phyloP scores from a whole-genome alignment of 495 filamentous ascomycete species.

The Letharia columbiana region DNA sequence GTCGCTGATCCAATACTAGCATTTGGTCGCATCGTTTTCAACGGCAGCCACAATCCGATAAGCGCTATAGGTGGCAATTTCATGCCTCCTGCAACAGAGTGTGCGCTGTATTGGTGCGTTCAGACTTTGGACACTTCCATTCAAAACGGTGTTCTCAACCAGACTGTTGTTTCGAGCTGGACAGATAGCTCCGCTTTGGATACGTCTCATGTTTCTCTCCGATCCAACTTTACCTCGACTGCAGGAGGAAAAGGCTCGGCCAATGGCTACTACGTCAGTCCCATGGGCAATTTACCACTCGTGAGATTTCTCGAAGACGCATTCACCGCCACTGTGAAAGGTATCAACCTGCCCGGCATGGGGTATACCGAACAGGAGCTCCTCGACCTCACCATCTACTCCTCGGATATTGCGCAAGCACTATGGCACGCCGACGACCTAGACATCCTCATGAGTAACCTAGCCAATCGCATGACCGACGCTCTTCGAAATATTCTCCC shows the following conservation, averaged over 20 bases:
- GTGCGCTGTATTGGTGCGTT: background rate
- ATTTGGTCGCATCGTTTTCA: background rate
- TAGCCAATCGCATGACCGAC: slow-evolving; percentile 11
- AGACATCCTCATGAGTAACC: background rate
- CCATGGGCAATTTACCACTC: background rate
- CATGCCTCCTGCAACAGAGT: background rate
- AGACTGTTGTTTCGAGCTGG: background rate
- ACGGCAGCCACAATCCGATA: background rate
- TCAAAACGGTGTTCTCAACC: background rate
- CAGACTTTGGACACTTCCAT: background rate
- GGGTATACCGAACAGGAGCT: background rate
- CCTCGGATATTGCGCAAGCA: background rate
- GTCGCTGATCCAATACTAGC: background rate
- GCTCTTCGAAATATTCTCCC: background rate
- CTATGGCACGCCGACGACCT: slow-evolving; percentile 1
- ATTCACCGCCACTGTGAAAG: background rate
- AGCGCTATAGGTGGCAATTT: background rate
- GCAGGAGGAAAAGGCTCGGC: no score
- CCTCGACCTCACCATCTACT: background rate
- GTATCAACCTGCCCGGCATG: background rate
- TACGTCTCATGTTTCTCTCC: background rate
- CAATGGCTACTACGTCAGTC: background rate
- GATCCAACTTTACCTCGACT: background rate
- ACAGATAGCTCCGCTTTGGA: background rate
- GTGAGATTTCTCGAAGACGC: background rate